Conservation (phyloP, 163 green algal genomes). For the Scenedesmus sp. region DNA sequence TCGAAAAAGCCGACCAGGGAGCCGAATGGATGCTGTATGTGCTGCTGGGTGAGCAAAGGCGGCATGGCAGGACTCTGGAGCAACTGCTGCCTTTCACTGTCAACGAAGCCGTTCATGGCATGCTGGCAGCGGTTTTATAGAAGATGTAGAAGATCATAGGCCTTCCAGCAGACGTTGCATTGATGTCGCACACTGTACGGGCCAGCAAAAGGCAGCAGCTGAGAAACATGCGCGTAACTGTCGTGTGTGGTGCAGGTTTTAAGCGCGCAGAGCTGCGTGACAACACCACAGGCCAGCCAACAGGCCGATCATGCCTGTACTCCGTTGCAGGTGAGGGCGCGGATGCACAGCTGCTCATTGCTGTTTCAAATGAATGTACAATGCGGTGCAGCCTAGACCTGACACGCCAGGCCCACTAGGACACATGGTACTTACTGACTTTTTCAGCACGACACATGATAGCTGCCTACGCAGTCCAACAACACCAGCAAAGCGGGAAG, state of each 20-base stretch:
- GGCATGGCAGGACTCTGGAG: neutral
- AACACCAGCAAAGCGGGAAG: too few species aligned
- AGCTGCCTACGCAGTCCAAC: too few species aligned
- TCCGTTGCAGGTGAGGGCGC: neutral
- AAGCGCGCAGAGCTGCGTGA: slow-evolving; percentile 24
- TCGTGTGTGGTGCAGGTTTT: neutral
- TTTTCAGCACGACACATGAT: too few species aligned
- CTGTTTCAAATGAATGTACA: too few species aligned
- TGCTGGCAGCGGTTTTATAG: neutral
- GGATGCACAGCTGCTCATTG: too few species aligned
- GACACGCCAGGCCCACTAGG: too few species aligned
- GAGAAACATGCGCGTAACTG: too few species aligned
- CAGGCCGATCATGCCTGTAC: neutral
- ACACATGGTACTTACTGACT: too few species aligned
- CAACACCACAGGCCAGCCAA: neutral
- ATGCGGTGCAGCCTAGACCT: too few species aligned
- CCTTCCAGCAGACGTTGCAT: too few species aligned
- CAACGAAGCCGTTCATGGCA: neutral
- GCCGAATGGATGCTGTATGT: slow-evolving; percentile 13
- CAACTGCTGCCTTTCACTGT: neutral
- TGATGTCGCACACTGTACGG: neutral
- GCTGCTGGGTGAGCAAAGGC: neutral
- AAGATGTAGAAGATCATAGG: too few species aligned
- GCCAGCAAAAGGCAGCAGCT: neutral
- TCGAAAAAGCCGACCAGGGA: neutral